Conservation (phyloP, 78 protist species). For the Fonticula alba region DNA sequence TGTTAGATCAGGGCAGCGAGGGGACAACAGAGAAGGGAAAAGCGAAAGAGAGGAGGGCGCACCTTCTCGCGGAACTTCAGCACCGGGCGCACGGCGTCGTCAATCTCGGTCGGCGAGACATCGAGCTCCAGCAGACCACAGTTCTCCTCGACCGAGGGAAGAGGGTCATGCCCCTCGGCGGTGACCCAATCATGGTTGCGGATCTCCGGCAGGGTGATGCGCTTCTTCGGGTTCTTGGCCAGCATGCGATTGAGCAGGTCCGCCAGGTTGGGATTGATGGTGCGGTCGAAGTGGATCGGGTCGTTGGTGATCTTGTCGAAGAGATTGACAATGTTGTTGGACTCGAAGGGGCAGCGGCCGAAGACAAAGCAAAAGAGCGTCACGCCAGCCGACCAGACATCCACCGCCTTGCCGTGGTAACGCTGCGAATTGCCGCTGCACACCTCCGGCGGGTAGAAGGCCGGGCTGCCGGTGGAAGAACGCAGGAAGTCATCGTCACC, state of each 20-base stretch:
- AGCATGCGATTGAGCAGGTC: conserved; percentile 14
- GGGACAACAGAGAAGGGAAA: too few species aligned
- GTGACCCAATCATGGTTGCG: too few species aligned
- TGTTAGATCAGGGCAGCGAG: too few species aligned
- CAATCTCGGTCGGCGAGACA: too few species aligned
- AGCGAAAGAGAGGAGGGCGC: too few species aligned
- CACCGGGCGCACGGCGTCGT: too few species aligned
- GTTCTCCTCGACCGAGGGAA: too few species aligned
- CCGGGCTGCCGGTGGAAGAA: conserved; percentile 38
- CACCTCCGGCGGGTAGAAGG: conserved; percentile 49
- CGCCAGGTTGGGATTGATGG: background rate
- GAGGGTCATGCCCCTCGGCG: too few species aligned
- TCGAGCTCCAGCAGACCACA: too few species aligned
- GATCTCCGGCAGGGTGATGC: background rate
- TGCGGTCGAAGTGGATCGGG: background rate
- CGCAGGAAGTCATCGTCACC: conserved; percentile 6
- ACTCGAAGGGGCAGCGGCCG: conserved; percentile 17
- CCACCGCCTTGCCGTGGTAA: conserved; percentile 15
- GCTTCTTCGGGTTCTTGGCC: background rate
- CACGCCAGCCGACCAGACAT: conserved; percentile 34
- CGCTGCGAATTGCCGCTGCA: too few species aligned
- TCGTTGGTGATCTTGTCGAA: background rate
- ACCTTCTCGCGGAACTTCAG: too few species aligned
- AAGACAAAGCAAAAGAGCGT: conserved; percentile 16
- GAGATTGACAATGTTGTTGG: background rate